Evolutionary conservation across 1,139 yeast species (phyloP).

Genomic region (Yamadazyma spencermartinsiae): DNA sequence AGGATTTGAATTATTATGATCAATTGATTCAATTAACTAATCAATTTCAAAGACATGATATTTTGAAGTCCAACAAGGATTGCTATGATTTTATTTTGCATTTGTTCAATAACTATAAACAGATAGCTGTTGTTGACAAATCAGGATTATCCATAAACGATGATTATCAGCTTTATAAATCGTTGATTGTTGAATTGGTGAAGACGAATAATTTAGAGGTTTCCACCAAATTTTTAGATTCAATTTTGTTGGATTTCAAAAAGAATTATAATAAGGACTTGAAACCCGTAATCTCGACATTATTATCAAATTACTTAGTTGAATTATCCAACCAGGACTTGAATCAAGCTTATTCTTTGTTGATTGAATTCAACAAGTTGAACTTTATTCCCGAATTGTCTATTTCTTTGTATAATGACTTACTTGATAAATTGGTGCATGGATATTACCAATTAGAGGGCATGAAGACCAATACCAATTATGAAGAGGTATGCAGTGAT

Average conservation of each 20-base stretch:
- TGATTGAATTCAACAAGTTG: conserved; percentile 31
- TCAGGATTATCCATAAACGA: conserved; percentile 9
- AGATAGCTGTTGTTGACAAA: conserved; percentile 11
- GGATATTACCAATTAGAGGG: conserved; percentile 21
- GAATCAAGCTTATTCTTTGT: conserved; percentile 26
- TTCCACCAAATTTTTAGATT: conserved; percentile 59
- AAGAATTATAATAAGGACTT: conserved; percentile 16
- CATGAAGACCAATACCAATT: conserved; percentile 7
- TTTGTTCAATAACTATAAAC: conserved; percentile 24
- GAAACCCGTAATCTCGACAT: conserved; percentile 27
- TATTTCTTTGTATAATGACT: conserved; percentile 29
- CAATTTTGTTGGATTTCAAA: conserved; percentile 35
- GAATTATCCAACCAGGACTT: conserved; percentile 25
- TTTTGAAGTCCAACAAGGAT: conserved; percentile 18
- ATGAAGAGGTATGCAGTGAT: conserved; percentile 3
- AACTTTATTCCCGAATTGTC: conserved; percentile 42
- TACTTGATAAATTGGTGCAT: conserved; percentile 28
- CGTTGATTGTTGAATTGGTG: conserved; percentile 52
- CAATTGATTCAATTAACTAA: conserved; percentile 26
- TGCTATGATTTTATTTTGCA: conserved; percentile 29
- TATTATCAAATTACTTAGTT: conserved; percentile 34
- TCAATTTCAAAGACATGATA: conserved; percentile 20
- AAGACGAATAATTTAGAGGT: conserved; percentile 46
- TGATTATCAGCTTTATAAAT: conserved; percentile 51
- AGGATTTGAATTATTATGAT: conserved; percentile 15